These are phyloP conservation scores for Amanita inopinata DNA, from an alignment of 768 basidiomycete genomes.

Conservation along the genomic window DNA sequence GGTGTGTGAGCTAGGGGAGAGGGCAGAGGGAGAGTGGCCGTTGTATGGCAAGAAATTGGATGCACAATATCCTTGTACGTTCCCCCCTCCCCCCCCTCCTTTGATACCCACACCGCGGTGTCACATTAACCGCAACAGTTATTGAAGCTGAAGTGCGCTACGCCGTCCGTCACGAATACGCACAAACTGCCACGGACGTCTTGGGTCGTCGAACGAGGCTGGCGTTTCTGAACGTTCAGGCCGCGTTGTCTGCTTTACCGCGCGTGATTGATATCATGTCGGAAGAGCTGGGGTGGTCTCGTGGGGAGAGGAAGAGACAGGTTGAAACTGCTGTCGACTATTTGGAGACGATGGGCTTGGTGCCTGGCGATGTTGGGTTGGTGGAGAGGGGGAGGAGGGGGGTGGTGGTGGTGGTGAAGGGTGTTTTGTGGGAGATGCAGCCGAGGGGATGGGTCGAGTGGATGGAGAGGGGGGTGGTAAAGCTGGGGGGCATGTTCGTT, in stretches of 20 bases:
- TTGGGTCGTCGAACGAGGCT: constrained; percentile 87
- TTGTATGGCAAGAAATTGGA: constrained; percentile 70
- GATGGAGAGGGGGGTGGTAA: constrained; percentile 11
- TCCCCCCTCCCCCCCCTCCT: neutral
- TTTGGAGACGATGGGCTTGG: constrained; percentile 80
- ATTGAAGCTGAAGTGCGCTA: constrained; percentile 92
- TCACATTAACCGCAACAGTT: constrained; percentile 28
- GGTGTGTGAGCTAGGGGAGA: constrained; percentile 70
- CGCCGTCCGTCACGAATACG: constrained; percentile 85
- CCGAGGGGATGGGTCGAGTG: constrained; percentile 12
- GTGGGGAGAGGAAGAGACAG: constrained; percentile 47
- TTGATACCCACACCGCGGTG: no score
- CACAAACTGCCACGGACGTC: constrained; percentile 85
- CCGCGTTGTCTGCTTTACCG: constrained; percentile 77
- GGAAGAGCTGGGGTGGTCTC: constrained; percentile 72
- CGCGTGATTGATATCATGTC: constrained; percentile 88
- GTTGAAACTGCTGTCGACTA: constrained; percentile 50
- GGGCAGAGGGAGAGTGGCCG: constrained; percentile 78
- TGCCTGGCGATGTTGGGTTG: constrained; percentile 30
- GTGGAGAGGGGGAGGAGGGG: constrained; percentile 19
- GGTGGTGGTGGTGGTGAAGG: constrained; percentile 18
- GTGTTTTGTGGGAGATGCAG: constrained; percentile 9
- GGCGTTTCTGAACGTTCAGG: constrained; percentile 85
- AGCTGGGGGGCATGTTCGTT: constrained; percentile 1
- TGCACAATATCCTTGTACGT: constrained; percentile 66